Evolutionary conservation across 2,329 filamentous ascomycete genomes (phyloP), one percentile per base, ranked within the genome.

Genomic region (Talaromyces sp.): DNA sequence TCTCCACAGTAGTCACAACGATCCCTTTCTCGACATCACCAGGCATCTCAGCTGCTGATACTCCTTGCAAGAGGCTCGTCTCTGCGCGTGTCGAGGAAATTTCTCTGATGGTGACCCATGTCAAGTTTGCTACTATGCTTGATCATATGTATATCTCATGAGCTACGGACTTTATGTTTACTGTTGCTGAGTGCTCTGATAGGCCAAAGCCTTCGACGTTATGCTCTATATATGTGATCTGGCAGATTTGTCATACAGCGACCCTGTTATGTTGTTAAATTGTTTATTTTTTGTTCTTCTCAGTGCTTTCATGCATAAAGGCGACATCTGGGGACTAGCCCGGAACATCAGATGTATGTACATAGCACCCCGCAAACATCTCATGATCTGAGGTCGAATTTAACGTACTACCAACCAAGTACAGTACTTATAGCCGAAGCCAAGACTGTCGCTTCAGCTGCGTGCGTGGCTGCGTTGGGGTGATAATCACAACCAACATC

Each of bases 391-490:
- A 51, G n/a, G 29, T 5, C 31, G 7, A 22, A 58, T 3, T 49
- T 15, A 19, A 31, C 58, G 8, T 22, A 7, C 36, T 25, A 61
- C 58, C 58, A 61, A 8, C 40, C 58, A 29, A 61, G 15, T 36
- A 61, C 58, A 10, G 58, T 49, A 7, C 43, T 22, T 17, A 61
- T 64, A 7, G 62, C 62, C 22, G n/a, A 19, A 36, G 62, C 40
- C 22, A 64, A n/a, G 15, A 53, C 54, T 1, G 22, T 29, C 8
- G 25, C 62, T 34, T 59, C 53, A 11, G 62, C 62, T 31, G 62
- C 62, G 13, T 64, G 62, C 5, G 62, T 64, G 2, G 38, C 53
- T 59, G 62, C 62, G 27, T 47, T 64, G 10, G 62, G 62, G 51
- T 64, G 62, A 59, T 59, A 58, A 27, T 64, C 62, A 10, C 62